These are phyloP conservation scores for Pythium insidiosum DNA, from an alignment of 352 stramenopile genomes.

Conservation along the genomic window DNA sequence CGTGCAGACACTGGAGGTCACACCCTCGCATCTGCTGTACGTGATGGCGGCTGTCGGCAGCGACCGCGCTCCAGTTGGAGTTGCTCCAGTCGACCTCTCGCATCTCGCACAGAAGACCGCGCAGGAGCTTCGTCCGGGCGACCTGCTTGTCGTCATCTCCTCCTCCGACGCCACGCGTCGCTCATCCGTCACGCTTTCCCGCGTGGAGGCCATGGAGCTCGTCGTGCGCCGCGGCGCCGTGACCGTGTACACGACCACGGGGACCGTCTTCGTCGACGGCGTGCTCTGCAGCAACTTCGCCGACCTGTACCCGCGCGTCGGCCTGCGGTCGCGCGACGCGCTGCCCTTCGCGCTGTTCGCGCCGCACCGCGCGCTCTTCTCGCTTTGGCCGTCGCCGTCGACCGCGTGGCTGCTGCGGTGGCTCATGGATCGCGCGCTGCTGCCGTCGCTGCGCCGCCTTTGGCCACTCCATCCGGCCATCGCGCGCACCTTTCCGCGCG, in stretches of 20 bases:
- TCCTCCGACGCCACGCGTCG: not conserved
- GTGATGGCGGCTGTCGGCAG: not conserved
- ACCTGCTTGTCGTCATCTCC: constrained; percentile 30
- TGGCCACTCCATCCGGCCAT: no score
- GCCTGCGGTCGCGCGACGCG: constrained; percentile 18
- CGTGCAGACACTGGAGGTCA: constrained; percentile 28
- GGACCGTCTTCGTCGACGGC: constrained; percentile 58
- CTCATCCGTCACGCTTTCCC: constrained; percentile 2
- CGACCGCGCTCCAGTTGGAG: not conserved
- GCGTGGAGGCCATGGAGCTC: constrained; percentile 19
- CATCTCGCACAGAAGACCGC: constrained; percentile 35
- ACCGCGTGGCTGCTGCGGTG: not conserved
- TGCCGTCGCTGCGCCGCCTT: constrained; percentile 24
- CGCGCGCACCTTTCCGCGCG: no score
- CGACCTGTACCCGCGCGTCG: constrained; percentile 44
- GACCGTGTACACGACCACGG: constrained; percentile 60
- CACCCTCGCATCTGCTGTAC: constrained; percentile 40
- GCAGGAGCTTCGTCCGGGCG: constrained; percentile 30
- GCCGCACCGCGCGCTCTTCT: not conserved
- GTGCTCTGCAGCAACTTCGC: constrained; percentile 76
- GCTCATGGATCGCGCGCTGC: constrained; percentile 38
- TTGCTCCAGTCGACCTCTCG: not conserved
- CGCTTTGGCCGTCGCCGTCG: not conserved
- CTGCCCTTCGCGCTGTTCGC: constrained; percentile 18
- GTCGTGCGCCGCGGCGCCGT: constrained; percentile 21